These are phyloP conservation scores for Trichophyton benhamiae DNA, from an alignment of 2,329 filamentous ascomycete species.

Conservation along the genomic window DNA sequence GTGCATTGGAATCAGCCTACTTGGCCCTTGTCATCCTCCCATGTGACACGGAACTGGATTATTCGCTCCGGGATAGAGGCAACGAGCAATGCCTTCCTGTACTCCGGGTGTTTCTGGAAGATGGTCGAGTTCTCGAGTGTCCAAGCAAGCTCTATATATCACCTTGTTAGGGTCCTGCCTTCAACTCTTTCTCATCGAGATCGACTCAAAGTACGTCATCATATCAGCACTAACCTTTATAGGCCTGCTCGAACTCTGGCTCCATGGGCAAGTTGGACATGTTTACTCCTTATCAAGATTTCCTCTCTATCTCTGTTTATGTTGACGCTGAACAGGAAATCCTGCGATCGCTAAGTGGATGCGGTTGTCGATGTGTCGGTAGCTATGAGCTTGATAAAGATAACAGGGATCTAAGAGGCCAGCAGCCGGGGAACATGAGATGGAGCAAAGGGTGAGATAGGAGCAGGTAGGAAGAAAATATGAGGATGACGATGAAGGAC, in stretches of 20 bases:
- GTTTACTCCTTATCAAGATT: neutral
- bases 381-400: neutral
- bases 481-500: neutral
- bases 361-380: neutral
- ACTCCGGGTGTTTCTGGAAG: conserved; percentile 89
- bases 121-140: conserved; percentile 89
- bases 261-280: conserved; percentile 80
- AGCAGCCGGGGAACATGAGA: neutral
- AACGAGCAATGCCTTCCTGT: conserved; percentile 78
- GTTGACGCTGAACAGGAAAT: conserved; percentile 1
- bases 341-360: neutral
- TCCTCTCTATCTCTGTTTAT: neutral
- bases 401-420: neutral
- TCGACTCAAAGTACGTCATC: neutral
- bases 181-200: neutral
- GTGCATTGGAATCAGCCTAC: conserved; percentile 15
- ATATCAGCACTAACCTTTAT: conserved; percentile 56
- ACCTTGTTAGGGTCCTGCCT: neutral
- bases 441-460: conserved; percentile 10
- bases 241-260: conserved; percentile 98
- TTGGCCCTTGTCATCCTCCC: conserved; percentile 82
- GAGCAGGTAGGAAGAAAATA: conserved; percentile 12
- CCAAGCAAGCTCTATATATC: conserved; percentile 65
- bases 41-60: conserved; percentile 93
- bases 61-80: conserved; percentile 85